Conservation (phyloP, 768 basidiomycete species). For the Cystofilobasidium bisporidii region DNA sequence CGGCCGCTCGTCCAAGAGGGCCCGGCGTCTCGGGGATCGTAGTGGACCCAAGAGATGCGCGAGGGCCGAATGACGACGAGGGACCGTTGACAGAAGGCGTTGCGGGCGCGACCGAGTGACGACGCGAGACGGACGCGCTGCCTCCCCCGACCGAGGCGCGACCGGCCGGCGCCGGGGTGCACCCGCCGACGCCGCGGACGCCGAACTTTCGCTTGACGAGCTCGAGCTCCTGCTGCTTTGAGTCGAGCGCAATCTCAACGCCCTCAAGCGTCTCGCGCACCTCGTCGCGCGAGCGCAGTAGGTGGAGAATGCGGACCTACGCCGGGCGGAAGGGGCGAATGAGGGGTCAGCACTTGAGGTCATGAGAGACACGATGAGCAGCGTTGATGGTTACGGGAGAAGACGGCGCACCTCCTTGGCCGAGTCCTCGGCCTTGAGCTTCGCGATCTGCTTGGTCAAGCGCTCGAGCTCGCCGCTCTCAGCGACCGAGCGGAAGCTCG, state of each 20-base stretch:
- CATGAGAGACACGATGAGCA: no score
- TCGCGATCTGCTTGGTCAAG: conserved; percentile 54
- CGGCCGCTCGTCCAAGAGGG: conserved; percentile 6
- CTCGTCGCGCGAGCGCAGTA: conserved; percentile 6
- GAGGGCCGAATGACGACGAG: not conserved
- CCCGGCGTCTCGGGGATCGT: not conserved
- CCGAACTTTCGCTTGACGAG: conserved; percentile 46
- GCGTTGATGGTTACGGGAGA: no score
- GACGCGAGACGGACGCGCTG: not conserved
- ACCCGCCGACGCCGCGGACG: conserved; percentile 36
- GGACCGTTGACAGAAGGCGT: conserved; percentile 20
- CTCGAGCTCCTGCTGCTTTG: conserved; percentile 89
- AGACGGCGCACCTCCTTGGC: conserved; percentile 17
- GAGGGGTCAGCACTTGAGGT: no score
- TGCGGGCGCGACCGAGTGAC: conserved; percentile 5
- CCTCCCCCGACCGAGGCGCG: not conserved
- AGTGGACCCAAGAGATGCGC: not conserved
- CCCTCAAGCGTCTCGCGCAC: conserved; percentile 42
- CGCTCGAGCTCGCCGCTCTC: conserved; percentile 52
- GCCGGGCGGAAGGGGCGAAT: no score
- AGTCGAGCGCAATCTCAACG: conserved; percentile 83
- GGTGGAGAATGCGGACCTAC: conserved; percentile 13
- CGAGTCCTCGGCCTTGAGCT: conserved; percentile 62
- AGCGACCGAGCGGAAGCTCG: conserved; percentile 48
- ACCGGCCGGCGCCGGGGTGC: conserved; percentile 29